A percentile compares a stretch with the other conserved stretches of the same genome.
These are phyloP conservation scores for Darksidea phi DNA, from an alignment of 495 filamentous ascomycete species.

Conservation along the genomic window DNA sequence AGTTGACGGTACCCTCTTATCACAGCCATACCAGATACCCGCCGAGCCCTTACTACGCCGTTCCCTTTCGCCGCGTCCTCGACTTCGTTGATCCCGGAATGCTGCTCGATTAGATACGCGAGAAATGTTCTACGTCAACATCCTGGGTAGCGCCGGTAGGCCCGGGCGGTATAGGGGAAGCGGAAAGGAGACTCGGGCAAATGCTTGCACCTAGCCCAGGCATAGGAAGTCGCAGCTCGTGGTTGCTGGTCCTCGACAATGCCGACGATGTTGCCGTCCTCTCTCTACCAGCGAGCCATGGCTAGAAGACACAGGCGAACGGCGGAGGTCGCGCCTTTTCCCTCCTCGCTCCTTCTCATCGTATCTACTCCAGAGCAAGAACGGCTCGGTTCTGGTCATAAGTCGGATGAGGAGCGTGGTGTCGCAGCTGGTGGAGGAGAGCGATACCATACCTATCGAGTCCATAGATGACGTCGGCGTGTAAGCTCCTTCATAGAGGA, in stretches of 20 bases:
- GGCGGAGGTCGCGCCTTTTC: not conserved
- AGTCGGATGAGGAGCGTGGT: constrained; percentile 14
- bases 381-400: constrained; percentile 23
- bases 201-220: too few species aligned
- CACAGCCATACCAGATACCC: too few species aligned
- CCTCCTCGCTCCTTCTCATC: not conserved
- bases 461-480: constrained; percentile 40
- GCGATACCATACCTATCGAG: constrained; percentile 45
- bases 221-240: too few species aligned
- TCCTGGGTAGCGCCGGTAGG: too few species aligned
- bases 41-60: too few species aligned
- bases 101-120: too few species aligned
- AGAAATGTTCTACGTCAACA: too few species aligned
- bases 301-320: not conserved
- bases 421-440: constrained; percentile 41
- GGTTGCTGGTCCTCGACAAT: constrained; percentile 56
- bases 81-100: too few species aligned
- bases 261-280: constrained; percentile 51
- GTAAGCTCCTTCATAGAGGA: constrained; percentile 46
- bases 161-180: too few species aligned
- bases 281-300: constrained; percentile 5
- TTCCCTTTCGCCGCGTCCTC: too few species aligned
- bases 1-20: too few species aligned
- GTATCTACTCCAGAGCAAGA: constrained; percentile 22
- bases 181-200: too few species aligned